A percentile compares a stretch with the other conserved stretches of the same genome.
phyloP scores from a whole-genome alignment of 2,329 filamentous ascomycete genomes.

The Periconia macrospinosa region DNA sequence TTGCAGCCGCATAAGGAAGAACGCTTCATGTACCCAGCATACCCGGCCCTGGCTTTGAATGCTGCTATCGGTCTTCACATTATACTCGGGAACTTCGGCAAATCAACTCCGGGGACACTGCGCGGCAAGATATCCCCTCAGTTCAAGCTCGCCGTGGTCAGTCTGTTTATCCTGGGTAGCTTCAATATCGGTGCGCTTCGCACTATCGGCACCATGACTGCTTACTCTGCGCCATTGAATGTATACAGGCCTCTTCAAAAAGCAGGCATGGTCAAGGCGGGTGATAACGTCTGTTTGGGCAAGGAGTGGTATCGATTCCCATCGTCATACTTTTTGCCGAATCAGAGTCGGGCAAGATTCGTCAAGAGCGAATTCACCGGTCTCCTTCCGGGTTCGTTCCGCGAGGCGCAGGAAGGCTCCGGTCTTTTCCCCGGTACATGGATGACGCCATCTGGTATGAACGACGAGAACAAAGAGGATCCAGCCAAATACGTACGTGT shows the following conservation, averaged over 20 bases:
- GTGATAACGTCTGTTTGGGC: constrained; percentile 80
- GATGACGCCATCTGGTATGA: constrained; percentile 81
- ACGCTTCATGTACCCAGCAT: constrained; percentile 96
- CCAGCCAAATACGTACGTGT: constrained; percentile 74
- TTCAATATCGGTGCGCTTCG: constrained; percentile 70
- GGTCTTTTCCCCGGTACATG: constrained; percentile 83
- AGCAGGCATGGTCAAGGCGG: constrained; percentile 57
- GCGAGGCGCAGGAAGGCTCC: constrained; percentile 68
- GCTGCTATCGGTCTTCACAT: constrained; percentile 84
- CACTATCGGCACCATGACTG: constrained; percentile 74
- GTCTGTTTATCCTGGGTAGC: constrained; percentile 63
- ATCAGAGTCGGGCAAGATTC: constrained; percentile 84
- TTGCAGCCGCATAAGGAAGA: constrained; percentile 96
- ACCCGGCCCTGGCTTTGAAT: constrained; percentile 87
- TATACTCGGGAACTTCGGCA: constrained; percentile 73
- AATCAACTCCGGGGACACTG: constrained; percentile 66
- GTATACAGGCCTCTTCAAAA: constrained; percentile 69
- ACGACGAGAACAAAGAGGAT: constrained; percentile 88
- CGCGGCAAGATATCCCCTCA: constrained; percentile 72
- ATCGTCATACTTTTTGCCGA: constrained; percentile 85
- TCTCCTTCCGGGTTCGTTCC: constrained; percentile 87
- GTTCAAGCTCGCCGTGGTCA: constrained; percentile 69
- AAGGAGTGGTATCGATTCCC: constrained; percentile 99
- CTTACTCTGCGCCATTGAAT: constrained; percentile 78
- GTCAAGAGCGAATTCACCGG: constrained; percentile 88